Evolutionary conservation across 176 grass and related monocot species (phyloP).

Genomic region (Carex pumila): DNA sequence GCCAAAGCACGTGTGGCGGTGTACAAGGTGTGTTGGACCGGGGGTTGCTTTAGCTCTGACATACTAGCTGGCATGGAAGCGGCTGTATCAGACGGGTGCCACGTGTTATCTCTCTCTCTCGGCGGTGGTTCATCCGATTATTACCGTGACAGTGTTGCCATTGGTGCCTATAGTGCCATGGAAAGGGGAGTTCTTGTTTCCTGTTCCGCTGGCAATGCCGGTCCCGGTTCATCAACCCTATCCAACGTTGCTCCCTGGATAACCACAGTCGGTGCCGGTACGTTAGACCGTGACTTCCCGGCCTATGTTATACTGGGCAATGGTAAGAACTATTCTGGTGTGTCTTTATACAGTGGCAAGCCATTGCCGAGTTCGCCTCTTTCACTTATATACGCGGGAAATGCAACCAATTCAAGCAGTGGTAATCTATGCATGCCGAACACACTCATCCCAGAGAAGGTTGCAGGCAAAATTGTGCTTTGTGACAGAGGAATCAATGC

Average conservation of each 20-base stretch:
- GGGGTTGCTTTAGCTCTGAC: conserved; percentile 88
- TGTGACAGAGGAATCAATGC: conserved; percentile 78
- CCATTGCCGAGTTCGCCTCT: conserved; percentile 27
- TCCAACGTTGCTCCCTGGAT: conserved; percentile 88
- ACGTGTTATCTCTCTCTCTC: conserved; percentile 80
- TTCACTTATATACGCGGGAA: conserved; percentile 57
- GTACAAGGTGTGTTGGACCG: conserved; percentile 96
- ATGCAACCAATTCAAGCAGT: conserved; percentile 64
- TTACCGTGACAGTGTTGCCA: conserved; percentile 68
- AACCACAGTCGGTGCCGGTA: conserved; percentile 72
- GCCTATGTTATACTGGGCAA: conserved; percentile 71
- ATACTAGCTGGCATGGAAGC: conserved; percentile 83
- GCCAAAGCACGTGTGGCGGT: conserved; percentile 44
- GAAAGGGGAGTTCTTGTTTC: conserved; percentile 64
- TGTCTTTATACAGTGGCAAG: conserved; percentile 69
- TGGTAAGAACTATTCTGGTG: conserved; percentile 66
- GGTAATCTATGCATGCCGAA: conserved; percentile 76
- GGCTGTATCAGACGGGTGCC: conserved; percentile 65
- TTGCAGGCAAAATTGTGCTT: conserved; percentile 66
- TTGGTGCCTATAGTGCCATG: conserved; percentile 78
- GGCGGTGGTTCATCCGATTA: conserved; percentile 67
- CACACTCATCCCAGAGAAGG: conserved; percentile 63
- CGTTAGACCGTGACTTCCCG: conserved; percentile 85
- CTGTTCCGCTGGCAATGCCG: conserved; percentile 85
- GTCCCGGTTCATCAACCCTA: conserved; percentile 42